Conservation (phyloP, 2,329 filamentous ascomycete genomes). For the Byssochlamys sp. region DNA sequence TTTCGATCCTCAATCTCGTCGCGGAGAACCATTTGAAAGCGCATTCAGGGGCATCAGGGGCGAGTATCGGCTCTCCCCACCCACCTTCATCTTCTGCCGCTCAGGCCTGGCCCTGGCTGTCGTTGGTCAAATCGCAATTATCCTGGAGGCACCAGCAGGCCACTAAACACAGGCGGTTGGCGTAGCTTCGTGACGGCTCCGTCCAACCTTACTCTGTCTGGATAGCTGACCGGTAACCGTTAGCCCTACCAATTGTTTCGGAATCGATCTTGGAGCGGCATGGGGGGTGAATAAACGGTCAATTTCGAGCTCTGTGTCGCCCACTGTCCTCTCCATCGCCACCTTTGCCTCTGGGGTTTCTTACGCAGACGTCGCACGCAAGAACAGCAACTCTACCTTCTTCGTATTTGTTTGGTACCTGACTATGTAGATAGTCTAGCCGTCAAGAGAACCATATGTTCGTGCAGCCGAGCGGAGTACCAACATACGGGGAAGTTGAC, state of each 20-base stretch:
- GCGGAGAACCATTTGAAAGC: not conserved
- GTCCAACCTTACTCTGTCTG: not conserved
- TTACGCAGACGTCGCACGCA: not conserved
- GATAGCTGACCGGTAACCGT: not conserved
- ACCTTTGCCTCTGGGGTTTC: not conserved
- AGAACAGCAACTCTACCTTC: not conserved
- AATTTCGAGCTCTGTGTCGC: not conserved
- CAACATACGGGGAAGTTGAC: not conserved
- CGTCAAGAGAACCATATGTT: not conserved
- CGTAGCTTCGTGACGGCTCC: slow-evolving; percentile 1
- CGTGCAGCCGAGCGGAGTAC: not conserved
- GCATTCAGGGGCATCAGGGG: slow-evolving; percentile 1
- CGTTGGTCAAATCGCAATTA: slow-evolving; percentile 4
- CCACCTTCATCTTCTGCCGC: slow-evolving; percentile 3
- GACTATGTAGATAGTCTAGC: not conserved
- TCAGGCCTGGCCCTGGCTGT: not conserved
- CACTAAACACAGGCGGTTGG: slow-evolving; percentile 6
- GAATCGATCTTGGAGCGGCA: not conserved
- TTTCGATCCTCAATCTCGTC: not conserved
- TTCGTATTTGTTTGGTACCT: not conserved
- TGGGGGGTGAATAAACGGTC: not conserved
- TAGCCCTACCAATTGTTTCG: not conserved
- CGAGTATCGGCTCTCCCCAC: not conserved
- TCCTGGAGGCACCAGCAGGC: slow-evolving; percentile 2
- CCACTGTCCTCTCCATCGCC: not conserved